Evolutionary conservation across 2,329 filamentous ascomycete genomes (phyloP), one percentile per base, ranked within the genome.

Genomic region (Chaetomium globosum): DNA sequence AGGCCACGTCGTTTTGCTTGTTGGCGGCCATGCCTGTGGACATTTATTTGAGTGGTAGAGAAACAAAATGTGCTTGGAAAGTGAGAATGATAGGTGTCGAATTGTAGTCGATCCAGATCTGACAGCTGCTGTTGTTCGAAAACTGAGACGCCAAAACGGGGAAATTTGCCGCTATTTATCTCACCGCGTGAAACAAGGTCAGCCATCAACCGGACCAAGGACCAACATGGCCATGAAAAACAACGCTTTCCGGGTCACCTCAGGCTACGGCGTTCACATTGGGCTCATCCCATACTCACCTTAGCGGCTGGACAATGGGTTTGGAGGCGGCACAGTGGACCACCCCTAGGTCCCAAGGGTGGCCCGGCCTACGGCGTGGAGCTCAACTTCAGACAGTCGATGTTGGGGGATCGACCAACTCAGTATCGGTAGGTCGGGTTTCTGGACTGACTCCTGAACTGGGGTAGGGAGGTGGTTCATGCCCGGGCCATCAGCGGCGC

Each of bases 301-400:
- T n/a, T 6, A 36, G 52, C 30, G 19, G 52, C 19, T 36, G 30
- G 39, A 56, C 31, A 12, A 6, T 13, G 54, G 13, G 31, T n/a
- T 21, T 6, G n/a, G 30, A 26, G 31, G 16, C 31, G 54, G 54
- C 31, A 39, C 54, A 43, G 9, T 31, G 8, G 31, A 56, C 54
- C 21, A 16, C n/a, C 54, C 10, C 4, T 39, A 28, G 54, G 51
- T 19, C 31, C 33, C 31, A 8, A n/a, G 16, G 33, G 21, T 43
- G 33, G 54, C 54, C 31, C 28, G 54, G 54, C 54, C 53, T 55
- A 30, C 53, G 53, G 53, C 53, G 53, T 13, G 53, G n/a, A 55
- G 53, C 19, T 55, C n/a, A 21, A 23, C 30, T 55, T 55, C 52
- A 55, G 52, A 55, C 28, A 21, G 52, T 12, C 21, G 30, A 9